Percentiles rank a stretch among this genome's conserved stretches.
Conservation (phyloP, 108 stramenopile species). For the Cyclotella cryptica region DNA sequence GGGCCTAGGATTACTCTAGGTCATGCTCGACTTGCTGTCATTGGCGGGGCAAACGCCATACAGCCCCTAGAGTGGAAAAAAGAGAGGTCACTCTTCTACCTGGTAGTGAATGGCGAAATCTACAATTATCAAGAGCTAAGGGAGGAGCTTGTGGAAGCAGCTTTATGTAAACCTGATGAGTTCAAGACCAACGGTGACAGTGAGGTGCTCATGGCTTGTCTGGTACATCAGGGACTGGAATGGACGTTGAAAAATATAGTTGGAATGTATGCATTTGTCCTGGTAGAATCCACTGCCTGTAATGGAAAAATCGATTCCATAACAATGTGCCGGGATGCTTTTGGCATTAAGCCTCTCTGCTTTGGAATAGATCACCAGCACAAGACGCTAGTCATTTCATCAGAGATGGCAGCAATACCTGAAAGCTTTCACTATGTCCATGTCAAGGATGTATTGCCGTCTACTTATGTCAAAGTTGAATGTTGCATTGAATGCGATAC, state of each 20-base stretch:
- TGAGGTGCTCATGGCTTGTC: slow-evolving; percentile 6
- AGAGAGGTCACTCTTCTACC: not conserved
- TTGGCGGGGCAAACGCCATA: not conserved
- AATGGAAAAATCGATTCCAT: not conserved
- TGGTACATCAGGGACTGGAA: not conserved
- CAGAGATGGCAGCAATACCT: slow-evolving; percentile 10
- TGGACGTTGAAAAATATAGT: slow-evolving; percentile 1
- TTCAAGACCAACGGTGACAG: slow-evolving; percentile 12
- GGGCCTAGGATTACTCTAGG: slow-evolving; percentile 3
- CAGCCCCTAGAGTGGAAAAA: slow-evolving; percentile 1
- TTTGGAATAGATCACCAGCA: not conserved
- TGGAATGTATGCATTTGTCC: slow-evolving; percentile 11
- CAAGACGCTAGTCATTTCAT: not conserved
- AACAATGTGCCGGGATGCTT: not conserved
- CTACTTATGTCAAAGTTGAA: slow-evolving; percentile 3
- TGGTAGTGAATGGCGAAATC: slow-evolving; percentile 8
- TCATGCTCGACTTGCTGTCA: not conserved
- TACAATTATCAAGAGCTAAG: slow-evolving; percentile 6
- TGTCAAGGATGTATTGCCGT: slow-evolving; percentile 2
- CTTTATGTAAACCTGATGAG: not conserved
- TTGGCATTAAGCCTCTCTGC: slow-evolving; percentile 7
- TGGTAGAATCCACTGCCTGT: not conserved
- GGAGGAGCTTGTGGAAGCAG: not conserved
- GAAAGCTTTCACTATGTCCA: too few relatives aligned
- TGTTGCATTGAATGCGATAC: not conserved